Conservation (phyloP, 192 early-diverging fungal species). For the Coemansia sp. region DNA sequence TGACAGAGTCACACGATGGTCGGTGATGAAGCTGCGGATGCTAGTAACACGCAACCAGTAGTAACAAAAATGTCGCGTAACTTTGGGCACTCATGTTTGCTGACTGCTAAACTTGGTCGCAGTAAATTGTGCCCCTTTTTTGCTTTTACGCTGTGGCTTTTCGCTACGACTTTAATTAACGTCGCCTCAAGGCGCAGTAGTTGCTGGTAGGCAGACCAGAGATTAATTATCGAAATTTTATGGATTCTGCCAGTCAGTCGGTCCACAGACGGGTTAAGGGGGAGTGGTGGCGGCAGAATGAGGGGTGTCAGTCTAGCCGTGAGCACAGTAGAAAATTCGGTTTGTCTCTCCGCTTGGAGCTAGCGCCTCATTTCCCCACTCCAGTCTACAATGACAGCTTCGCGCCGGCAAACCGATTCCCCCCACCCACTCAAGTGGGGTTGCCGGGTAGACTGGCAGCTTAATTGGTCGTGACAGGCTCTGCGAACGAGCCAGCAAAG, state of each 20-base stretch:
- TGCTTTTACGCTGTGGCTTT: background rate
- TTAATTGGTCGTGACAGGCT: background rate
- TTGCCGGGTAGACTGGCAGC: background rate
- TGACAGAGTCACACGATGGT: background rate
- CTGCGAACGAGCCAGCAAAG: background rate
- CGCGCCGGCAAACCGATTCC: background rate
- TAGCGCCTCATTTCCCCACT: background rate
- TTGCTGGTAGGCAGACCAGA: background rate
- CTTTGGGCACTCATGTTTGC: slow-evolving; percentile 1
- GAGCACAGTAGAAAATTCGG: background rate
- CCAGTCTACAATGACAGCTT: background rate
- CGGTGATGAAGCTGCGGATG: background rate
- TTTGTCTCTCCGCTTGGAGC: background rate
- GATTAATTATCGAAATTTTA: background rate
- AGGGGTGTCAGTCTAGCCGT: background rate
- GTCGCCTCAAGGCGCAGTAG: background rate
- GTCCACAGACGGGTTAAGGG: background rate
- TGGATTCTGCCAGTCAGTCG: background rate
- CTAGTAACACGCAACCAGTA: slow-evolving; percentile 5
- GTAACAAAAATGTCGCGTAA: background rate
- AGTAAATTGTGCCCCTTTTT: background rate
- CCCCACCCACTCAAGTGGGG: background rate
- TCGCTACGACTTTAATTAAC: background rate
- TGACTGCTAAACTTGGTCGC: background rate
- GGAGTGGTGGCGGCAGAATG: background rate